Evolutionary conservation across 352 stramenopile species (phyloP).

Genomic region (Phytophthora niederhauseri): DNA sequence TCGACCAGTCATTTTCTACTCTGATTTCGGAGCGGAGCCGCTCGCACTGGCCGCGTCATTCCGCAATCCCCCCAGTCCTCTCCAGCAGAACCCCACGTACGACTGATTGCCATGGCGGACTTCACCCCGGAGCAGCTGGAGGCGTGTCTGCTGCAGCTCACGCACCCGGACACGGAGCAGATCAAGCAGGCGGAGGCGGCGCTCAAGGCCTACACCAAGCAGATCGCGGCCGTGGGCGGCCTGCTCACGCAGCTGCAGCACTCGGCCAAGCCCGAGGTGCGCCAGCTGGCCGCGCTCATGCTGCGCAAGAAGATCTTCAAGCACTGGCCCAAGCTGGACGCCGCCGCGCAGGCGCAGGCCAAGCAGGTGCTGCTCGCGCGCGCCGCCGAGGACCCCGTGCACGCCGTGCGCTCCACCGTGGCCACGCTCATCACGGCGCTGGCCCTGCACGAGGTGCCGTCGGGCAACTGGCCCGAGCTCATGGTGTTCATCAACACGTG

Average conservation of each 20-base stretch:
- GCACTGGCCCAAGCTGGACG: slow-evolving; percentile 93
- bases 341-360: slow-evolving; percentile 68
- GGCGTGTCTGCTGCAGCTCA: slow-evolving; percentile 90
- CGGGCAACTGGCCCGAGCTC: slow-evolving; percentile 91
- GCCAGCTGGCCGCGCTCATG: slow-evolving; percentile 93
- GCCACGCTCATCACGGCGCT: slow-evolving; percentile 84
- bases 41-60: slow-evolving; percentile 26
- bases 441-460: slow-evolving; percentile 76
- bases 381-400: slow-evolving; percentile 85
- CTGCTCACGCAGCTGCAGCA: slow-evolving; percentile 92
- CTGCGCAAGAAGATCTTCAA: slow-evolving; percentile 95
- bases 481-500: slow-evolving; percentile 95
- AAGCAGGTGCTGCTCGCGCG: slow-evolving; percentile 91
- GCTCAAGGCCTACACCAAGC: slow-evolving; percentile 95
- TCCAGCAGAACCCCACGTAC: neutral
- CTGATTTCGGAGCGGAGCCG: neutral
- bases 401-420: slow-evolving; percentile 89
- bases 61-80: slow-evolving; percentile 22
- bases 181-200: slow-evolving; percentile 95
- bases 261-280: slow-evolving; percentile 80
- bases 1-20: slow-evolving; percentile 49
- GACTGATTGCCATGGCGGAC: slow-evolving; percentile 62
- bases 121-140: slow-evolving; percentile 87
- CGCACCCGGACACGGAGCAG: slow-evolving; percentile 93
- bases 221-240: slow-evolving; percentile 81